Conservation (phyloP, 2,329 filamentous ascomycete species). For the Tolypocladium tropicale region DNA sequence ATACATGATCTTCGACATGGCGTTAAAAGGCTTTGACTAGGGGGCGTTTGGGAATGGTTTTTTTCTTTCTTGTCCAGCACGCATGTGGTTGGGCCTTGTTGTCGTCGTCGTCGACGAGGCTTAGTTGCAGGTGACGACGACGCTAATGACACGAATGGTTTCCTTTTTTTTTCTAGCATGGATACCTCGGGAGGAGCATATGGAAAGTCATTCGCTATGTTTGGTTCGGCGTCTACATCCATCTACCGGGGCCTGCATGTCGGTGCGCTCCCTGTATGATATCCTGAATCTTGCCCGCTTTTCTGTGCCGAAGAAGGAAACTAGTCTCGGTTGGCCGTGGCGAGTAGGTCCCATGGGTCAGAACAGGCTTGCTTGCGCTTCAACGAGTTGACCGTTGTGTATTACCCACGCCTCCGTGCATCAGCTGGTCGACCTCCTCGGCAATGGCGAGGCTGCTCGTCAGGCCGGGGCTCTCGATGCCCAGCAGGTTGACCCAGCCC, state of each 20-base stretch:
- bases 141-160: neutral
- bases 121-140: neutral
- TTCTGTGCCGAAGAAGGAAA: neutral
- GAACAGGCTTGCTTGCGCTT: neutral
- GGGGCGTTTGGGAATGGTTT: neutral
- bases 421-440: slow-evolving; percentile 53
- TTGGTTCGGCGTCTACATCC: neutral
- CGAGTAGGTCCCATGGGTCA: neutral
- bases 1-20: neutral
- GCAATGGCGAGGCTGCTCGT: slow-evolving; percentile 81
- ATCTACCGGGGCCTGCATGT: neutral
- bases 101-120: neutral
- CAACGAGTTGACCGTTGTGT: neutral
- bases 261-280: slow-evolving; percentile 1
- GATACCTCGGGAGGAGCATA: slow-evolving; percentile 1
- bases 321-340: neutral
- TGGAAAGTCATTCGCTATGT: slow-evolving; percentile 2
- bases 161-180: slow-evolving; percentile 2
- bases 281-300: slow-evolving; percentile 3
- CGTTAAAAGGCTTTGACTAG: neutral
- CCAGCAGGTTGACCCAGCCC: slow-evolving; percentile 82
- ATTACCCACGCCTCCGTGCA: slow-evolving; percentile 28
- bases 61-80: neutral
- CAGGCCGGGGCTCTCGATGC: slow-evolving; percentile 87
- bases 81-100: neutral